Conservation (phyloP, 1,139 yeast species). For the Blastobotrys serpentis region DNA sequence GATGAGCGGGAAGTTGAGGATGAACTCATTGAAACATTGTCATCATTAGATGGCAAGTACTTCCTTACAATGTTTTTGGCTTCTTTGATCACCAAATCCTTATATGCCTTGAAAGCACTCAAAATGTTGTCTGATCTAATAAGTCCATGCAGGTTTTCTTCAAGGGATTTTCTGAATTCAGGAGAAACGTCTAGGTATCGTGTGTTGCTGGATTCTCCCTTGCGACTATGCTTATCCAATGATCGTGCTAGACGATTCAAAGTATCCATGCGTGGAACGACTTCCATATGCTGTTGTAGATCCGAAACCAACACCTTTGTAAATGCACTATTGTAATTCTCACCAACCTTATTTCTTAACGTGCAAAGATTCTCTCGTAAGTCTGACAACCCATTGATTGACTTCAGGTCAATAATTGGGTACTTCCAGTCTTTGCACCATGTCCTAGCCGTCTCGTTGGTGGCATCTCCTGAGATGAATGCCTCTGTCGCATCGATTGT, state of each 20-base stretch:
- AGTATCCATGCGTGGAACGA: constrained; percentile 50
- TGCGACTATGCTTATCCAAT: constrained; percentile 25
- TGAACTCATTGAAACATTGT: constrained; percentile 30
- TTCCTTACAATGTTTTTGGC: constrained; percentile 69
- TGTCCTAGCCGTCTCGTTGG: constrained; percentile 33
- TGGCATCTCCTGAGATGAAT: constrained; percentile 50
- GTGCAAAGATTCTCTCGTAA: constrained; percentile 53
- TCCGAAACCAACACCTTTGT: constrained; percentile 58
- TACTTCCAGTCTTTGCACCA: constrained; percentile 50
- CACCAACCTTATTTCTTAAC: constrained; percentile 62
- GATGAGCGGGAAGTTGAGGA: constrained; percentile 27
- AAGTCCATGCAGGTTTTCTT: constrained; percentile 53
- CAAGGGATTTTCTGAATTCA: constrained; percentile 44
- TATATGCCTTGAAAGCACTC: constrained; percentile 64
- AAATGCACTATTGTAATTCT: constrained; percentile 59
- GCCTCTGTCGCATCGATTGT: constrained; percentile 56
- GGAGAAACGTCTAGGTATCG: constrained; percentile 43
- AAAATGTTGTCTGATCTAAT: constrained; percentile 62
- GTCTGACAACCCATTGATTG: constrained; percentile 58
- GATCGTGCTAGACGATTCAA: constrained; percentile 48
- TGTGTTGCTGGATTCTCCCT: constrained; percentile 32
- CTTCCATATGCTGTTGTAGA: constrained; percentile 54
- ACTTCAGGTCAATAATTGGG: constrained; percentile 51
- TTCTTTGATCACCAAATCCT: constrained; percentile 65
- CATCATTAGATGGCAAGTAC: constrained; percentile 51